Evolutionary conservation across 2,329 filamentous ascomycete genomes (phyloP).

Genomic region (Ophiostoma australiae): DNA sequence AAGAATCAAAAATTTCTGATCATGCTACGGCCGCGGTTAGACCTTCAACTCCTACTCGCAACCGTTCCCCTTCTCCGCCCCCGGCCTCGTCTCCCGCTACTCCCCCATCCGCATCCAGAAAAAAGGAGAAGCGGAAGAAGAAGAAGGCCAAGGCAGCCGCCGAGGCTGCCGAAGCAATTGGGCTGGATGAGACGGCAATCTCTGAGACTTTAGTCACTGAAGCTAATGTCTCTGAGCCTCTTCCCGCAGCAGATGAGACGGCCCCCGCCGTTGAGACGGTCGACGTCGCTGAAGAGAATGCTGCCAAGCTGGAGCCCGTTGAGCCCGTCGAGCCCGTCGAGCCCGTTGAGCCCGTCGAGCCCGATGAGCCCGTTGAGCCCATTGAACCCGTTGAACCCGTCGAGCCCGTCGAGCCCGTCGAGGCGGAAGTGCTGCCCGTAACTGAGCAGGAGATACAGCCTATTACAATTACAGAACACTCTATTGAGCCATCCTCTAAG

Average conservation of each 20-base stretch:
- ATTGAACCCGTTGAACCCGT: background rate
- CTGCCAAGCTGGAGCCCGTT: background rate
- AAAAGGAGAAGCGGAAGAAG: conserved; percentile 10
- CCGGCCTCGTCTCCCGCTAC: background rate
- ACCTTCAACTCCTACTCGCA: background rate
- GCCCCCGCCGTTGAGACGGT: background rate
- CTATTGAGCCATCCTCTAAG: background rate
- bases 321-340: too few species aligned
- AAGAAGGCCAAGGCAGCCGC: conserved; percentile 6
- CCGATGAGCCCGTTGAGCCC: background rate
- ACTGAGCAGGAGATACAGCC: background rate
- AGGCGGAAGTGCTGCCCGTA: background rate
- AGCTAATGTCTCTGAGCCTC: background rate
- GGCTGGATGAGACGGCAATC: background rate
- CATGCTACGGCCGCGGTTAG: background rate
- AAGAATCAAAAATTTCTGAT: background rate
- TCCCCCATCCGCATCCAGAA: conserved; percentile 1
- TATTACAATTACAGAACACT: background rate
- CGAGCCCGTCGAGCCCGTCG: background rate
- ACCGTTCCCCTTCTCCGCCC: background rate
- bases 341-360: background rate
- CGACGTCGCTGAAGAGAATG: background rate
- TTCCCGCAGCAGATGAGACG: background rate
- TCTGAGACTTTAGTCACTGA: background rate
- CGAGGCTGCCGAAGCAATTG: background rate